A percentile compares a stretch with the other conserved stretches of the same genome.
Evolutionary conservation across 768 basidiomycete species (phyloP).

Genomic region (Peribolospora kevripleyi): DNA sequence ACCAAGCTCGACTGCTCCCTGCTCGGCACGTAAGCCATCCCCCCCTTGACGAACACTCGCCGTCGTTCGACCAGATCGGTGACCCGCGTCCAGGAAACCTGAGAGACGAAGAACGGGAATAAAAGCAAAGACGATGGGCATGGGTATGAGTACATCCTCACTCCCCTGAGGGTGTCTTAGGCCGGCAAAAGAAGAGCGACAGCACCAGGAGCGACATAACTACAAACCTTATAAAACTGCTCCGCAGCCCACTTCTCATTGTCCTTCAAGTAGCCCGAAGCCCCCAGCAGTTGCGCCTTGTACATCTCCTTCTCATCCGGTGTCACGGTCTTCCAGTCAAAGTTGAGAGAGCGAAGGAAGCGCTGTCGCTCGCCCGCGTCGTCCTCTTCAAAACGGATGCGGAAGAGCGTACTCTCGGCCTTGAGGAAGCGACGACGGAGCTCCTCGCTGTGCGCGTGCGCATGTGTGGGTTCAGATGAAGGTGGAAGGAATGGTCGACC

Average conservation of each 20-base stretch:
- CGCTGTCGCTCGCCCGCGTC: slow-evolving; percentile 28
- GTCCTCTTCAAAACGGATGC: slow-evolving; percentile 48
- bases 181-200: neutral
- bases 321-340: slow-evolving; percentile 21
- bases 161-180: neutral
- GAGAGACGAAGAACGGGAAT: neutral
- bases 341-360: slow-evolving; percentile 33
- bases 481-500: neutral
- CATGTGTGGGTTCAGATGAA: neutral
- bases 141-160: too few relatives aligned
- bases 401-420: slow-evolving; percentile 65
- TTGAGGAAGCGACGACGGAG: slow-evolving; percentile 66
- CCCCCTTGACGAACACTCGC: slow-evolving; percentile 46
- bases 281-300: slow-evolving; percentile 28
- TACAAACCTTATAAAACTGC: slow-evolving; percentile 52
- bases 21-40: slow-evolving; percentile 70
- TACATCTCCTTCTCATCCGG: slow-evolving; percentile 31
- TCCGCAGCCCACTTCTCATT: slow-evolving; percentile 27
- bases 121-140: neutral
- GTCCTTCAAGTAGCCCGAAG: slow-evolving; percentile 23
- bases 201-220: neutral
- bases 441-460: slow-evolving; percentile 40
- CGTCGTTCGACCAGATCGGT: slow-evolving; percentile 71
- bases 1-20: slow-evolving; percentile 60
- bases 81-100: slow-evolving; percentile 94